These are phyloP conservation scores for Hypoxylon fuscum DNA, from an alignment of 495 filamentous ascomycete genomes.

Conservation along the genomic window DNA sequence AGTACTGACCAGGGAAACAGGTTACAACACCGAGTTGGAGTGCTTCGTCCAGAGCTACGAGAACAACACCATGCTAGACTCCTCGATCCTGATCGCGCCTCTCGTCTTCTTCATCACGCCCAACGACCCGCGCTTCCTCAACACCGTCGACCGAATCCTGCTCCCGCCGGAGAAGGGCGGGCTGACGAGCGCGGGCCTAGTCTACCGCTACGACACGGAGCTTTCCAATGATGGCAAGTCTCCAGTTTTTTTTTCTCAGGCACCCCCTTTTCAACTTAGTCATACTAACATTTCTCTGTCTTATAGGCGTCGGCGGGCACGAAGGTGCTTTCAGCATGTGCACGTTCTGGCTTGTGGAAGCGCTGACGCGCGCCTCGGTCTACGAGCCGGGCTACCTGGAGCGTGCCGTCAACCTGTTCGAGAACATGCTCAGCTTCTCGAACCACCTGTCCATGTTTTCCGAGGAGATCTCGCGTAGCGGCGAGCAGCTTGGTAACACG, in stretches of 20 bases:
- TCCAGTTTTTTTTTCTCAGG: neutral
- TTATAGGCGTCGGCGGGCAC: conserved; percentile 71
- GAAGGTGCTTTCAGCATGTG: conserved; percentile 84
- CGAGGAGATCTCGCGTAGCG: conserved; percentile 74
- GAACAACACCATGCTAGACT: conserved; percentile 70
- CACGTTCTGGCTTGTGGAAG: conserved; percentile 80
- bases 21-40: conserved; percentile 68
- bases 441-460: conserved; percentile 81
- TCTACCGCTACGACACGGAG: conserved; percentile 74
- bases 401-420: conserved; percentile 72
- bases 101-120: conserved; percentile 79
- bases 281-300: neutral
- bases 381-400: conserved; percentile 70
- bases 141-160: conserved; percentile 73
- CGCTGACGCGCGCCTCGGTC: conserved; percentile 73
- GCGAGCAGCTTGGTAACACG: conserved; percentile 78
- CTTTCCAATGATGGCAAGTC: conserved; percentile 70
- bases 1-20: conserved; percentile 29
- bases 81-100: conserved; percentile 74
- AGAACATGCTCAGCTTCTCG: conserved; percentile 75
- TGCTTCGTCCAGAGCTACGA: conserved; percentile 79
- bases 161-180: conserved; percentile 74
- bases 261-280: too few relatives aligned
- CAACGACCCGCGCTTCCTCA: conserved; percentile 75
- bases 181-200: conserved; percentile 72